Conservation (phyloP, 2,329 filamentous ascomycete species). For the Trichoderma brevicompactum region DNA sequence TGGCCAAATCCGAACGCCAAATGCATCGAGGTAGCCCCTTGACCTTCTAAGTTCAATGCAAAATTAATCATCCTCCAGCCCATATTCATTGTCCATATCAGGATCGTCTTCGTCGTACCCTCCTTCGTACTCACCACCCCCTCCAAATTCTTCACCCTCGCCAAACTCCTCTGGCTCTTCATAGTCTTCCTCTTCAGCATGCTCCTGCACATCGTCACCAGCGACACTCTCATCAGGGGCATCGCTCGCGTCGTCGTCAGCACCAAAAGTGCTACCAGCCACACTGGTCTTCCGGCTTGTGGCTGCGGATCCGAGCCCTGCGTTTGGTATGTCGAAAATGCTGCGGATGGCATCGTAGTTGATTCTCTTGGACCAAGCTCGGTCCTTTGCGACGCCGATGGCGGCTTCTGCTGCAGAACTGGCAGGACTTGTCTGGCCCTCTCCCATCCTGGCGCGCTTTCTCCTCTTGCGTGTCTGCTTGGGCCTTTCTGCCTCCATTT, state of each 20-base stretch:
- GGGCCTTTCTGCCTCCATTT: slow-evolving; percentile 61
- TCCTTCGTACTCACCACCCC: slow-evolving; percentile 42
- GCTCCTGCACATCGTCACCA: slow-evolving; percentile 42
- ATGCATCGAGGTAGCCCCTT: not conserved
- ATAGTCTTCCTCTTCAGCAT: slow-evolving; percentile 44
- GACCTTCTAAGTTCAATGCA: not conserved
- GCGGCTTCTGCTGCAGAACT: slow-evolving; percentile 72
- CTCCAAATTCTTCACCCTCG: slow-evolving; percentile 43
- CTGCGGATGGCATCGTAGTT: slow-evolving; percentile 69
- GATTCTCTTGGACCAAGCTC: slow-evolving; percentile 73
- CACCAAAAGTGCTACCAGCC: slow-evolving; percentile 44
- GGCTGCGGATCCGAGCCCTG: slow-evolving; percentile 55
- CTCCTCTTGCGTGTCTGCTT: slow-evolving; percentile 62
- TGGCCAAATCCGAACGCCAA: slow-evolving; percentile 4
- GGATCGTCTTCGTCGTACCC: slow-evolving; percentile 45
- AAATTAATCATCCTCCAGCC: slow-evolving; percentile 37
- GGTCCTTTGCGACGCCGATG: slow-evolving; percentile 67
- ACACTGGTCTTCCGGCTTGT: slow-evolving; percentile 52
- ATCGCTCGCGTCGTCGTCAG: slow-evolving; percentile 43
- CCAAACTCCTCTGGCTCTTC: slow-evolving; percentile 41
- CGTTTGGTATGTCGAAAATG: slow-evolving; percentile 57
- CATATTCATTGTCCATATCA: slow-evolving; percentile 46
- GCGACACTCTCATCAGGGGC: slow-evolving; percentile 44
- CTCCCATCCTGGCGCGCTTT: slow-evolving; percentile 63
- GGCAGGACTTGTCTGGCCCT: slow-evolving; percentile 68